Percentiles rank a stretch among this genome's conserved stretches.
Evolutionary conservation across 2,329 filamentous ascomycete genomes (phyloP).

Genomic region (Pseudopyrenochaeta lycopersici): DNA sequence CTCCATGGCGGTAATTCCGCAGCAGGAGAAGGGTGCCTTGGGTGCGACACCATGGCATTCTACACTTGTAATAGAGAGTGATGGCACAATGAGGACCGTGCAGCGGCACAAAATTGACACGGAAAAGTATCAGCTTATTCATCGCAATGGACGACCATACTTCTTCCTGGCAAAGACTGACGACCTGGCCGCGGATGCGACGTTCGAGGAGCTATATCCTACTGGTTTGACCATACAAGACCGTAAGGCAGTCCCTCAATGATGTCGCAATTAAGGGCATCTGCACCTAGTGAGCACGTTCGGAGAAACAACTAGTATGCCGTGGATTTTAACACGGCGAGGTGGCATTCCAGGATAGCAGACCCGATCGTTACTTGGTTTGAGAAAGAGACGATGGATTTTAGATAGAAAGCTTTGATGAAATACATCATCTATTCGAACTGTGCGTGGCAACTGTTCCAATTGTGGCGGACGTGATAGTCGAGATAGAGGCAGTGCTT

Average conservation of each 20-base stretch:
- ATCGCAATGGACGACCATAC: slow-evolving; percentile 28
- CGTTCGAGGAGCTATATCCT: slow-evolving; percentile 37
- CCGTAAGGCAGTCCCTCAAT: slow-evolving; percentile 48
- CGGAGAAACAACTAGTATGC: not conserved
- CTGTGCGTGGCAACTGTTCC: no score
- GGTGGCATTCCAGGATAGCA: no score
- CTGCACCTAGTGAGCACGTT: not conserved
- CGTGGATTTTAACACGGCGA: not conserved
- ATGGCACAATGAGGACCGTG: slow-evolving; percentile 30
- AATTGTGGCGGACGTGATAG: no score
- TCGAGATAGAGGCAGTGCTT: no score
- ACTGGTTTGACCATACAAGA: slow-evolving; percentile 48
- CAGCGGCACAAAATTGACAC: slow-evolving; percentile 26
- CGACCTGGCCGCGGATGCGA: slow-evolving; percentile 11
- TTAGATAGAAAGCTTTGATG: no score
- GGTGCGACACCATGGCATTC: slow-evolving; percentile 40
- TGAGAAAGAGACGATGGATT: no score
- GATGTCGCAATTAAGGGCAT: slow-evolving; percentile 25
- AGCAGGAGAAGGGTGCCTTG: slow-evolving; percentile 25
- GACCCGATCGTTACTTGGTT: no score
- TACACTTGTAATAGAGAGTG: slow-evolving; percentile 25
- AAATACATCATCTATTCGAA: no score
- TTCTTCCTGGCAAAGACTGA: slow-evolving; percentile 32
- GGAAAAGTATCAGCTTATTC: slow-evolving; percentile 29
- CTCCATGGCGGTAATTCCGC: slow-evolving; percentile 37